Evolutionary conservation across 345 rosid species (phyloP).

Genomic region (Melastoma malabathricum): DNA sequence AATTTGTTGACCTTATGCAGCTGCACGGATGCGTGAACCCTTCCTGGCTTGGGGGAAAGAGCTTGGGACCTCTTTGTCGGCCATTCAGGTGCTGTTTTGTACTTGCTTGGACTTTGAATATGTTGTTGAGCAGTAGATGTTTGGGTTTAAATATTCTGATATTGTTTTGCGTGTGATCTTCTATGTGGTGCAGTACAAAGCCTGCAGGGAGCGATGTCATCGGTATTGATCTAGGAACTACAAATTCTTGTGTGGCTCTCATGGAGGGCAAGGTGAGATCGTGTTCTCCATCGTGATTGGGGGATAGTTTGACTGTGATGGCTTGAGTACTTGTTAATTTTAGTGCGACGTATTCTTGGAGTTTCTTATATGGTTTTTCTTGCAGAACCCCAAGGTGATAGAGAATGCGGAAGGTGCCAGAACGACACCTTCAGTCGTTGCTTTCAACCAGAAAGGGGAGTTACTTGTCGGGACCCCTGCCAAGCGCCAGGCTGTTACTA

Average conservation of each 20-base stretch:
- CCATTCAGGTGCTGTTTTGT: too few species aligned
- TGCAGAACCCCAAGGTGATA: slow-evolving; percentile 26
- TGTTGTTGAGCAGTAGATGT: too few species aligned
- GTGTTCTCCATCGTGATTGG: too few species aligned
- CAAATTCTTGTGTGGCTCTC: slow-evolving; percentile 16
- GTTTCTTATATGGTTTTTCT: not conserved
- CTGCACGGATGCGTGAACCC: too few species aligned
- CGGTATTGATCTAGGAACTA: slow-evolving; percentile 16
- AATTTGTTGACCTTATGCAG: too few species aligned
- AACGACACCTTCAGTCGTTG: slow-evolving; percentile 31
- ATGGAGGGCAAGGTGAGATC: slow-evolving; percentile 17
- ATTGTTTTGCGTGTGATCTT: not conserved
- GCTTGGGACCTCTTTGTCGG: too few species aligned
- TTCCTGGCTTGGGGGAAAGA: too few species aligned
- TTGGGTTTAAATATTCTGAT: too few species aligned
- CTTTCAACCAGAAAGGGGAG: slow-evolving; percentile 21
- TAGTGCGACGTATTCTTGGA: not conserved
- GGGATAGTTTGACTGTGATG: too few species aligned
- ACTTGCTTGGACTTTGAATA: too few species aligned
- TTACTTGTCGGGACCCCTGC: slow-evolving; percentile 30
- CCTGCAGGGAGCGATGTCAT: slow-evolving; percentile 13
- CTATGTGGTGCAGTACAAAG: slow-evolving; percentile 5
- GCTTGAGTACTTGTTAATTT: not conserved
- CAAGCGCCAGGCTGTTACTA: slow-evolving; percentile 27
- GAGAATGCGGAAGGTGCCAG: slow-evolving; percentile 29